A percentile compares a stretch with the other conserved stretches of the same genome.
phyloP scores from a whole-genome alignment of 2,329 filamentous ascomycete genomes.

The Chaetomium sp. region DNA sequence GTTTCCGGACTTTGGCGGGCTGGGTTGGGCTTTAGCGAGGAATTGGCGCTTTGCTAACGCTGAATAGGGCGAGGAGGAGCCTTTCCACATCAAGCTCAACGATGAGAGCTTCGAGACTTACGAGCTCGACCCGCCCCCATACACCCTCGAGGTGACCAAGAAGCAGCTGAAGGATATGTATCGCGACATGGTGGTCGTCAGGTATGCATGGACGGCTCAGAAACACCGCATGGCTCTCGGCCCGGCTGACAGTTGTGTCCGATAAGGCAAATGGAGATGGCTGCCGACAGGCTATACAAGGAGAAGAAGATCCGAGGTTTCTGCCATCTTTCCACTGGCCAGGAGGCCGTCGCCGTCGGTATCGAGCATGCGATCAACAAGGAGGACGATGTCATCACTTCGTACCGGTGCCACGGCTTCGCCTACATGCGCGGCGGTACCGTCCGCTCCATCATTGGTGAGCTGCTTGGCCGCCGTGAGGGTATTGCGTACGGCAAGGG shows the following conservation, averaged over 20 bases:
- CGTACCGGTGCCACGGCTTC: constrained; percentile 99
- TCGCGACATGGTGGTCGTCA: constrained; percentile 91
- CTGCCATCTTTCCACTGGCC: constrained; percentile 96
- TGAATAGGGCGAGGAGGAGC: constrained; percentile 85
- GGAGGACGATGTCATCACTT: constrained; percentile 92
- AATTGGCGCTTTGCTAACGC: constrained; percentile 23
- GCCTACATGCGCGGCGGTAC: constrained; percentile 92
- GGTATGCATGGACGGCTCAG: constrained; percentile 61
- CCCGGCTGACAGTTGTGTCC: constrained; percentile 11
- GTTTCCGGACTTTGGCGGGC: not conserved
- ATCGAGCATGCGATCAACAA: constrained; percentile 95
- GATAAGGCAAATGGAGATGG: constrained; percentile 97
- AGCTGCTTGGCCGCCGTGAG: constrained; percentile 90
- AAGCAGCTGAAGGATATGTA: constrained; percentile 99
- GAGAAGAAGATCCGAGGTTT: constrained; percentile 99
- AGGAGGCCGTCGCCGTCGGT: constrained; percentile 95
- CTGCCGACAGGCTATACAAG: constrained; percentile 98
- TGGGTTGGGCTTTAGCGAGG: not conserved
- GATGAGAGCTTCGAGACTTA: constrained; percentile 99
- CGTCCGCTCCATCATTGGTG: constrained; percentile 91
- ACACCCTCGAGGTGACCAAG: constrained; percentile 93
- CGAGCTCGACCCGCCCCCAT: constrained; percentile 93
- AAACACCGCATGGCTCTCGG: not conserved
- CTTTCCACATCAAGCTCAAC: constrained; percentile 88
- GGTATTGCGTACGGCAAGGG: constrained; percentile 99